A percentile compares a stretch with the other conserved stretches of the same genome.
Conservation (phyloP, 1,284 basidiomycete genomes). For the Apiotrichum brassicae region DNA sequence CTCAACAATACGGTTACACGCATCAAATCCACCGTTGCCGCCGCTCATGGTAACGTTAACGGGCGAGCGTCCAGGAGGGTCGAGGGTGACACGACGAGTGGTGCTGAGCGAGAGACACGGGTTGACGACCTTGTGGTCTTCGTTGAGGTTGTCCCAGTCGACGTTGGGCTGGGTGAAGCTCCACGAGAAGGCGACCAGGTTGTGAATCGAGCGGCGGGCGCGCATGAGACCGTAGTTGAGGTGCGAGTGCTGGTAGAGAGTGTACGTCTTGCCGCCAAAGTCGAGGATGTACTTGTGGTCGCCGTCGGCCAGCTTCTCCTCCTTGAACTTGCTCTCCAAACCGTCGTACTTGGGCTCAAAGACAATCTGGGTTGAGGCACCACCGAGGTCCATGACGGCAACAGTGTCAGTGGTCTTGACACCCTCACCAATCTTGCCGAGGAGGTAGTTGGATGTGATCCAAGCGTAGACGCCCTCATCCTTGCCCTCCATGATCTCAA, state of each 20-base stretch:
- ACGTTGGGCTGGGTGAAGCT: conserved; percentile 47
- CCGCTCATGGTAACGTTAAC: conserved; percentile 76
- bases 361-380: conserved; percentile 95
- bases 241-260: conserved; percentile 90
- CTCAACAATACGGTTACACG: conserved; percentile 77
- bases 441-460: conserved; percentile 94
- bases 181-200: conserved; percentile 80
- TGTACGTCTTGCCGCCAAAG: conserved; percentile 65
- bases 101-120: conserved; percentile 75
- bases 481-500: conserved; percentile 90
- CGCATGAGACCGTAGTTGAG: conserved; percentile 94
- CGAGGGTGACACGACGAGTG: conserved; percentile 61
- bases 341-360: conserved; percentile 73
- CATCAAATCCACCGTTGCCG: conserved; percentile 72
- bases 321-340: conserved; percentile 30
- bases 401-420: conserved; percentile 57
- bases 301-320: conserved; percentile 63
- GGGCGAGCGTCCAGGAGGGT: conserved; percentile 52
- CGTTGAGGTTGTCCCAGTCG: conserved; percentile 48
- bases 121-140: conserved; percentile 53
- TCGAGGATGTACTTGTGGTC: conserved; percentile 88
- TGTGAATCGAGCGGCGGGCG: conserved; percentile 78
- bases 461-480: conserved; percentile 97
- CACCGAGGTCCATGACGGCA: conserved; percentile 92
- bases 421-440: conserved; percentile 62